Evolutionary conservation across 768 basidiomycete genomes (phyloP), one percentile per base, ranked within the genome.

Genomic region (Glaciozyma antarctica): DNA sequence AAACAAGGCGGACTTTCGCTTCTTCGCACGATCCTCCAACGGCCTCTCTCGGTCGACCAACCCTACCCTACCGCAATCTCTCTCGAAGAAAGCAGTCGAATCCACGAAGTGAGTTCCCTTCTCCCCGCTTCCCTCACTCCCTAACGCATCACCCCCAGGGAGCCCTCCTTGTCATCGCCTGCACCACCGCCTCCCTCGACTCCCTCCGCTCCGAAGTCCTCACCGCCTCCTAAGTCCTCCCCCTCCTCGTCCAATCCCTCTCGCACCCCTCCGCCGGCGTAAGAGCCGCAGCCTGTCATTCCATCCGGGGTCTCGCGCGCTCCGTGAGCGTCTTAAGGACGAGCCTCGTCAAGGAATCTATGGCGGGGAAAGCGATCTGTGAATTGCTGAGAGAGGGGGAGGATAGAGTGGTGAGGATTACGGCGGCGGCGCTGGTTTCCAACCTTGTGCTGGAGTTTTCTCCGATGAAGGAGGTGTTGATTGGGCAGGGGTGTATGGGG

Each of bases 271-370:
- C 86, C 62, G 79, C 85, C 21, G 88, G 88, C 1, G 86, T 93
- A 5, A 83, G 91, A 9, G 88, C 88, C 53, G 89, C 88, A 0
- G 88, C 88, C 0, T 91, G 89, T 72, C 92, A 94, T 71, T 87
- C 87, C 69, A 81, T 90, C 1, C 80, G 92, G 21, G 87, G 88
- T 0, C 79, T 98, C 47, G 84, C 85, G 48, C 82, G 94, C 28
- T 85, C 85, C 12, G 85, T 93, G 3, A 82, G 85, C 0, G 86
- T 91, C 15, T 78, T 93, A 38, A 79, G 90, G 38, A 95, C 92
- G 43, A 89, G 84, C 64, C 81, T 97, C 22, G 83, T 90, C 5
- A 41, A 41, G 38, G 92, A 97, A 72, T 84, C 82, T 41, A 88
- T 87, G 1, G 78, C 93, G 5, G 90, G 88, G 0, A 78, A 85